These are phyloP conservation scores for Emiliania huxleyi DNA, from an alignment of 78 protist genomes.

Conservation along the genomic window DNA sequence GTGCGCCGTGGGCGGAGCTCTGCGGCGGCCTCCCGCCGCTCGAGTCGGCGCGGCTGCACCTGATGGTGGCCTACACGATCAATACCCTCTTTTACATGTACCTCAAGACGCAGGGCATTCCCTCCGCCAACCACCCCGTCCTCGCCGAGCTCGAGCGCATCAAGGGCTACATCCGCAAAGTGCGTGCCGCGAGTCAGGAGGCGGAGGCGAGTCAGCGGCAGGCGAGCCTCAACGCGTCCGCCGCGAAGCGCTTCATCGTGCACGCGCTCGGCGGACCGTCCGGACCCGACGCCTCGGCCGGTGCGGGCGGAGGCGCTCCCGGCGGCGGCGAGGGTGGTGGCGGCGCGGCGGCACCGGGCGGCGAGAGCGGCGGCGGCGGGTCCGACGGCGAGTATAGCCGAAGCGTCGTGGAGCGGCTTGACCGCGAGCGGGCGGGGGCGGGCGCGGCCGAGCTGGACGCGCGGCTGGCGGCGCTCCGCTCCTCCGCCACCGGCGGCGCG, in stretches of 20 bases:
- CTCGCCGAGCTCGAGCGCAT: neutral
- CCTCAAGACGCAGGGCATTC: neutral
- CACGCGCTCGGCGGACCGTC: neutral
- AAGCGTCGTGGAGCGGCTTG: neutral
- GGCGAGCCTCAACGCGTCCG: neutral
- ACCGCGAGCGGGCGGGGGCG: neutral
- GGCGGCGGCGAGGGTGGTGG: neutral
- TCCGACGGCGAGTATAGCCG: neutral
- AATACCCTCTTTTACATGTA: slow-evolving; percentile 12
- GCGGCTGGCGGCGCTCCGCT: neutral
- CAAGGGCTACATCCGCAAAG: neutral
- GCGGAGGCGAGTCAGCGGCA: neutral
- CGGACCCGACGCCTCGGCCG: neutral
- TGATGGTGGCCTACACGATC: neutral
- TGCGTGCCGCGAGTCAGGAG: neutral
- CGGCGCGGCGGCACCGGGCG: neutral
- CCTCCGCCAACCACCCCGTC: neutral
- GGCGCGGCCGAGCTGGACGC: neutral
- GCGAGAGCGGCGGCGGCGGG: neutral
- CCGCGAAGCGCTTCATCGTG: neutral
- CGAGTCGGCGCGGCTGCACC: neutral
- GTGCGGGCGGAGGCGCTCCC: neutral
- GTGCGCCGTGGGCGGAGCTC: neutral
- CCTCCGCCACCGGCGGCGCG: neutral
- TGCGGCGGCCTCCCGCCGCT: neutral